Conservation (phyloP, 1,139 yeast genomes). For the Geotrichum siamense region DNA sequence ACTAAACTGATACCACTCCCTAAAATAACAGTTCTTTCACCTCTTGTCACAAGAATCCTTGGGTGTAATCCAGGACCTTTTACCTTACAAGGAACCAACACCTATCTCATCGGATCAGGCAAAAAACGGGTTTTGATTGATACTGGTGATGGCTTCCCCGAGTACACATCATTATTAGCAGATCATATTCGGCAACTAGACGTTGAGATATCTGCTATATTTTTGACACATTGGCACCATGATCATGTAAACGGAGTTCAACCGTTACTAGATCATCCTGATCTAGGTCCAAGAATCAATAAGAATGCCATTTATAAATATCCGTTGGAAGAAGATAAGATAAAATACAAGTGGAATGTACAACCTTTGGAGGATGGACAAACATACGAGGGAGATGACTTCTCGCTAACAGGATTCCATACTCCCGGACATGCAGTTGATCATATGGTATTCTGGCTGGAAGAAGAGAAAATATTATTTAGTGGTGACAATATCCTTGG, state of each 20-base stretch:
- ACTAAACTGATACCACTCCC: slow-evolving; percentile 19
- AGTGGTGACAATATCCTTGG: slow-evolving; percentile 39
- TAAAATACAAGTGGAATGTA: slow-evolving; percentile 15
- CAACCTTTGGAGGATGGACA: slow-evolving; percentile 28
- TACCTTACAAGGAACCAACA: slow-evolving; percentile 40
- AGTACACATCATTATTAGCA: slow-evolving; percentile 27
- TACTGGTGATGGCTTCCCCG: slow-evolving; percentile 36
- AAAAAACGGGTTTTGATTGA: slow-evolving; percentile 33
- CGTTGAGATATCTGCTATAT: slow-evolving; percentile 29
- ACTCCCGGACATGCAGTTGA: slow-evolving; percentile 40
- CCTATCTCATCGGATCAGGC: slow-evolving; percentile 37
- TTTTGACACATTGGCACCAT: slow-evolving; percentile 38
- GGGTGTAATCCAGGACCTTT: slow-evolving; percentile 38
- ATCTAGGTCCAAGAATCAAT: slow-evolving; percentile 10
- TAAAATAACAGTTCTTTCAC: slow-evolving; percentile 32
- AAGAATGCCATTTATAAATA: slow-evolving; percentile 13
- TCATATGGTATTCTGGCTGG: slow-evolving; percentile 34
- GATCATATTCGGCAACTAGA: slow-evolving; percentile 26
- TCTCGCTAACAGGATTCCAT: slow-evolving; percentile 29
- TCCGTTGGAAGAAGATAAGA: slow-evolving; percentile 10
- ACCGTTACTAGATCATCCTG: slow-evolving; percentile 19
- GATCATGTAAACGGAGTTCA: slow-evolving; percentile 36
- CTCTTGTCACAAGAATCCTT: slow-evolving; percentile 35
- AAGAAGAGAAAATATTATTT: slow-evolving; percentile 34
- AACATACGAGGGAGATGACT: slow-evolving; percentile 30